Base-by-base conservation (phyloP, 1,284 basidiomycete genomes). In the Trichosporon faecale region DNA sequence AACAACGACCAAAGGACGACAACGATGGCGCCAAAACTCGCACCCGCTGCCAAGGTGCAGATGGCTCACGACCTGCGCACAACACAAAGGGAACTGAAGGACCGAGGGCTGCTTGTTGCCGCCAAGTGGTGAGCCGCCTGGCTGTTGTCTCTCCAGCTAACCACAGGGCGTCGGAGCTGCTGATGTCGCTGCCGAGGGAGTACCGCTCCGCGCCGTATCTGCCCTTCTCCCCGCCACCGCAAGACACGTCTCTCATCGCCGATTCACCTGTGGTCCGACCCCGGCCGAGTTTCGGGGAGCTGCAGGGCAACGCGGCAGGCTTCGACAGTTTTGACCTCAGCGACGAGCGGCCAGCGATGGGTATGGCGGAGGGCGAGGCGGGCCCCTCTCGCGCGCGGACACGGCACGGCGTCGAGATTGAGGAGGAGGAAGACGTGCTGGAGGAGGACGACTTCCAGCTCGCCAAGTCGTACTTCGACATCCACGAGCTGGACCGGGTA, bases 401-500 rank as follows among this genome's bases (percentile, higher is more conserved):
- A 2, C 49, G 70, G 18, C 76, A 78, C 63, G 79, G 80, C 1
- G 73, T 79, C 9, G 79, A 81, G 57, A 87, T 91, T 73, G 83
- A 84, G 55, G 85, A 88, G 35, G 92, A 94, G 67, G 87, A 88
- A 68, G 91, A 93, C 79, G 76, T 85, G 14, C 84, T 82, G 16
- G 85, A 86, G 46, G 80, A 84, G 66, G 86, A 87, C 70, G 72
- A 79, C 12, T 87, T 94, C 76, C 82, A 88, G 70, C 86, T 91
- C 29, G 95, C 93, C 1, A 90, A 90, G 72, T 85, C 89, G 8
- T 91, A 90, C 76, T 89, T 94, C 74, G 90, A 94, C 72, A 85
- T 89, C 23, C 90, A 91, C 73, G 94, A 98, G 77, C 91, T 91
- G 75, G 86, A 89, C 68, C 88, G 94, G 71, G 92, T 90, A 49